Conservation (phyloP, 1,284 basidiomycete genomes). For the Sparassis latifolia region DNA sequence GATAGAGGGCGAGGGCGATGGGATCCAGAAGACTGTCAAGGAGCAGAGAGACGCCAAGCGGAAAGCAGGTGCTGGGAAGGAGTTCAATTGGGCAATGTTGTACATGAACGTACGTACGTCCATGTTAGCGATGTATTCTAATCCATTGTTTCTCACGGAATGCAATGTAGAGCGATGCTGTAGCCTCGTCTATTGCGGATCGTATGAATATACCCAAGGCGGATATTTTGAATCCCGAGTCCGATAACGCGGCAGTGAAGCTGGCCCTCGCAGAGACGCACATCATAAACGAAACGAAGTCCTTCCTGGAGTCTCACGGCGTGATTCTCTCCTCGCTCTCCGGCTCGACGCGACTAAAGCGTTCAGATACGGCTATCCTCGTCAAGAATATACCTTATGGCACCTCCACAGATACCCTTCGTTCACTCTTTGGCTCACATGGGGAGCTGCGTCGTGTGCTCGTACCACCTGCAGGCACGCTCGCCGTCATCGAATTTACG, state of each 20-base stretch:
- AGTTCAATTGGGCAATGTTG: constrained; percentile 94
- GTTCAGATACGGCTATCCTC: constrained; percentile 80
- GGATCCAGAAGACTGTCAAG: constrained; percentile 53
- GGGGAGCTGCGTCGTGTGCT: constrained; percentile 76
- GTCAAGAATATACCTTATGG: constrained; percentile 98
- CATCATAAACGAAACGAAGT: constrained; percentile 92
- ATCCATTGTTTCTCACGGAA: constrained; percentile 9
- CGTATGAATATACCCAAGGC: constrained; percentile 58
- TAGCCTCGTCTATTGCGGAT: constrained; percentile 31
- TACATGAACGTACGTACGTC: constrained; percentile 89
- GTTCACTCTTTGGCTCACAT: constrained; percentile 74
- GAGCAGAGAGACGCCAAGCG: constrained; percentile 66
- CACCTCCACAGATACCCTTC: constrained; percentile 70
- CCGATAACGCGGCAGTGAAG: constrained; percentile 81
- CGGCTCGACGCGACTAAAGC: constrained; percentile 36
- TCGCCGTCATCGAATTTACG: constrained; percentile 88
- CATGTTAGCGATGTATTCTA: constrained; percentile 1
- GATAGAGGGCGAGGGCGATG: constrained; percentile 35
- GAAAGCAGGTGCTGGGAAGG: constrained; percentile 71
- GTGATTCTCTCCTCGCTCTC: constrained; percentile 57
- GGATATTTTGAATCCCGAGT: constrained; percentile 79
- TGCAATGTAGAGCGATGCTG: constrained; percentile 48
- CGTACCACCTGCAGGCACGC: constrained; percentile 89
- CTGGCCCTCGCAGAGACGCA: constrained; percentile 95
- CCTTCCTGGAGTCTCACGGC: constrained; percentile 76